These are phyloP conservation scores for Fusarium sp. DNA, from an alignment of 2,329 filamentous ascomycete species.

Conservation along the genomic window DNA sequence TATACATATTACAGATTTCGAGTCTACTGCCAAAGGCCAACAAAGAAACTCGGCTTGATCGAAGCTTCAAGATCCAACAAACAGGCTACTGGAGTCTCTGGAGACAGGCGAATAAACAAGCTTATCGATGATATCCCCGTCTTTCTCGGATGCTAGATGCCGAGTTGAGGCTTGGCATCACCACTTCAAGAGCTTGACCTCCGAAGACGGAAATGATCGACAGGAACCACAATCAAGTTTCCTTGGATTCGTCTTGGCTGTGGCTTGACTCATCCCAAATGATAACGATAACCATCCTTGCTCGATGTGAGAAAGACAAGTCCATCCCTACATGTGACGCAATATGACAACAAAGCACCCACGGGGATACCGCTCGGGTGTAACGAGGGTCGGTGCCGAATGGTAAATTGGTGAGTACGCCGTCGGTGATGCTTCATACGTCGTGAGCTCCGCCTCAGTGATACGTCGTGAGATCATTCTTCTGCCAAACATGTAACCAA, in stretches of 20 bases:
- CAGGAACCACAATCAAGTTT: conserved; percentile 22
- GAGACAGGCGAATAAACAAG: conserved; percentile 22
- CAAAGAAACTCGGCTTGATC: not conserved
- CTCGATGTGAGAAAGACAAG: not conserved
- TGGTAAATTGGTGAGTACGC: not conserved
- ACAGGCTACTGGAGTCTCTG: conserved; percentile 35
- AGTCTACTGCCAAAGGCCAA: not conserved
- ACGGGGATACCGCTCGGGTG: conserved; percentile 7
- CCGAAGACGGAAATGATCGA: conserved; percentile 14
- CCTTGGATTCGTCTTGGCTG: conserved; percentile 1
- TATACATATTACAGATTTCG: not conserved
- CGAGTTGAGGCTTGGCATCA: conserved; percentile 27
- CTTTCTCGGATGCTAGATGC: conserved; percentile 28
- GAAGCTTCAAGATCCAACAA: conserved; percentile 23
- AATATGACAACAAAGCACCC: conserved; percentile 6
- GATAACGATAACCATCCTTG: not conserved
- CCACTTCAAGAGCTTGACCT: not conserved
- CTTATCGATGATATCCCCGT: conserved; percentile 27
- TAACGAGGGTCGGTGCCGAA: conserved; percentile 13
- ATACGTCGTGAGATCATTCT: not conserved
- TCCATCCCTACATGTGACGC: not conserved
- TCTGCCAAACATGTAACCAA: not conserved
- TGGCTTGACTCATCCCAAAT: conserved; percentile 12
- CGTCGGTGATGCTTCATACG: not conserved
- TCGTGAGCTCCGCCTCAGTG: not conserved